Percentiles rank a stretch among this genome's conserved stretches.
phyloP scores from a whole-genome alignment of 306 rosid genomes.

The Betula pendula region DNA sequence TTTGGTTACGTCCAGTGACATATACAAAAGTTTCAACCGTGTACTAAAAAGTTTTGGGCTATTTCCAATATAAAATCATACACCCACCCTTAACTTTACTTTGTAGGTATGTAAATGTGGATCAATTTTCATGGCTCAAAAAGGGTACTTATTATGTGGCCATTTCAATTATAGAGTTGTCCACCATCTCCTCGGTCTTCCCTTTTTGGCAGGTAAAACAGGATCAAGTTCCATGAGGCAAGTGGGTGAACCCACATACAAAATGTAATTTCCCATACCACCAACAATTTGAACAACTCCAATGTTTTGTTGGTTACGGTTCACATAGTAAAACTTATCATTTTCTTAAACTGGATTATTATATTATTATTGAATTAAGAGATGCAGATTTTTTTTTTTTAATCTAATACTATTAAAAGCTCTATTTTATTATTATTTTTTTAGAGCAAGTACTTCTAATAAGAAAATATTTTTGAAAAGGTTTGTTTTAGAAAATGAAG shows the following conservation, averaged over 20 bases:
- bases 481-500: no score
- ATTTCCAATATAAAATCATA: background rate
- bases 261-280: no score
- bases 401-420: no score
- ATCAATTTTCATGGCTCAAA: conserved; percentile 19
- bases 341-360: no score
- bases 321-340: no score
- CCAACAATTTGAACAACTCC: background rate
- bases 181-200: conserved; percentile 25
- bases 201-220: conserved; percentile 24
- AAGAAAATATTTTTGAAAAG: no score
- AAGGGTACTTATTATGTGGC: conserved; percentile 16
- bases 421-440: no score
- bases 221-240: conserved; percentile 8
- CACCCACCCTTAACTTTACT: background rate
- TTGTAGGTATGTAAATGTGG: conserved; percentile 32
- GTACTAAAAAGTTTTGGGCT: background rate
- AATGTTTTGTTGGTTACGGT: no score
- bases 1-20: background rate
- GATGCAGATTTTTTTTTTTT: no score
- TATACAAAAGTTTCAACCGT: background rate
- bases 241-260: background rate
- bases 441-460: no score
- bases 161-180: background rate
- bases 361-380: no score